phyloP scores from a whole-genome alignment of 176 grass and related monocot genomes.

The Cenchrus fungigraminus region DNA sequence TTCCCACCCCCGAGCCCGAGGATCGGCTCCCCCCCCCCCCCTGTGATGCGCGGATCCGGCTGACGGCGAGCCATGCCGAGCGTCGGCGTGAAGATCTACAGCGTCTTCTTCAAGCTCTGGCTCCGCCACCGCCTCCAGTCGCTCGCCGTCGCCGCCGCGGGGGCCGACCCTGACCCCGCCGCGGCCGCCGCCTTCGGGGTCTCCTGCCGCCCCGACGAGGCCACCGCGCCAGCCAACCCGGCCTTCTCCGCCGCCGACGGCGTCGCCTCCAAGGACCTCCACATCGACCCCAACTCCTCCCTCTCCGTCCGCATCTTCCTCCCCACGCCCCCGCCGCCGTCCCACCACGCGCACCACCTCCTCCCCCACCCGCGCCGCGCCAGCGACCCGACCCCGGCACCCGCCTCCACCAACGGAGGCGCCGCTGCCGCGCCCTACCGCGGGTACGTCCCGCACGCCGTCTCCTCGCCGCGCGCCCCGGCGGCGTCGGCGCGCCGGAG shows the following conservation, averaged over 20 bases:
- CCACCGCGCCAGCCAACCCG: conserved; percentile 71
- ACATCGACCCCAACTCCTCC: conserved; percentile 75
- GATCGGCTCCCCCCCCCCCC: neutral
- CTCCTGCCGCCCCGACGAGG: conserved; percentile 70
- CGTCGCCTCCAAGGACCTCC: conserved; percentile 81
- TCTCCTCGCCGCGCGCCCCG: conserved; percentile 34
- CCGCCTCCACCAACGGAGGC: neutral
- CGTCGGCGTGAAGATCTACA: conserved; percentile 93
- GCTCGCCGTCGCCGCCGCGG: conserved; percentile 30
- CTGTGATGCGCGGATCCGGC: conserved; percentile 54
- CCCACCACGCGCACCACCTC: conserved; percentile 23
- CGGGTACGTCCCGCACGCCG: conserved; percentile 64
- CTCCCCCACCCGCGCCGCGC: conserved; percentile 39
- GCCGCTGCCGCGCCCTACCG: conserved; percentile 44
- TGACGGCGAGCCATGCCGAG: conserved; percentile 70
- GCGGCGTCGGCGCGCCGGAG: conserved; percentile 35
- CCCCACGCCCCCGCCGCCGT: conserved; percentile 52
- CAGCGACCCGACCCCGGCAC: conserved; percentile 45
- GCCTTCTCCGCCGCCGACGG: conserved; percentile 68
- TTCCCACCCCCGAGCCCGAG: neutral
- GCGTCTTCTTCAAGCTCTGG: conserved; percentile 95
- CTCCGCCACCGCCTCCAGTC: conserved; percentile 84
- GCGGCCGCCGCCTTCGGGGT: conserved; percentile 50
- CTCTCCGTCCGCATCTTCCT: conserved; percentile 80
- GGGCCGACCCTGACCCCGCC: neutral